Evolutionary conservation across 2,329 filamentous ascomycete species (phyloP), one percentile per base, ranked within the genome.

Genomic region (Colletotrichum sp.): DNA sequence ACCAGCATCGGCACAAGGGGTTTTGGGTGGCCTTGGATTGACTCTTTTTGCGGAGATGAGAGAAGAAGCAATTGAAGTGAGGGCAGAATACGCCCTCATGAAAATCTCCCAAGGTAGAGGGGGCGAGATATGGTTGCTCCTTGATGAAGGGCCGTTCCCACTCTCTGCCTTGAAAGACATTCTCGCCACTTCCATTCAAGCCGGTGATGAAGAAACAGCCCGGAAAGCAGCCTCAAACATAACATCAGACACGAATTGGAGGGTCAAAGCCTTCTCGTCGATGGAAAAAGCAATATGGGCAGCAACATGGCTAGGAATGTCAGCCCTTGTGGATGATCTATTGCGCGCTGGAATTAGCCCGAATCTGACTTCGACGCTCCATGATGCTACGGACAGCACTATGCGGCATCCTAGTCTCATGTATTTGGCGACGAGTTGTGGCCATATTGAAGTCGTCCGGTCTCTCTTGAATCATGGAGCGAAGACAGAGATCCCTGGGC

Each of bases 201-300:
- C 44, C 2, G 44, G 6, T 0, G n/a, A 52, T 2, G 44, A 52
- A 52, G n/a, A 22, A 52, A 52, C n/a, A 52, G 44, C 44, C 12
- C 3, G 44, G 0, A 52, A 52, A 13, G 44, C n/a, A 52, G 44
- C 44, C 0, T 1, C 1, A 52, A 8, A 1, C 6, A 52, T 52
- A 22, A 3, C 2, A 52, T 22, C 11, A 52, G 44, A 52, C 1
- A 0, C n/a, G 0, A 13, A 52, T 52, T 52, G 44, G 44, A 52
- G 12, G 3, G 0, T 1, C 2, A 52, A 22, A 13, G 44, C n/a
- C 44, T 52, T 52, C 6, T 13, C 44, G 6, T 22, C 11, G 44
- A 3, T 52, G 44, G 44, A 25, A 22, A 22, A 22, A 0, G 12
- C 44, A 52, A 52, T 22, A 1, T 13, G 44, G 44, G 44, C 44